Conservation (phyloP, 2,329 filamentous ascomycete genomes). For the Conoideocrella luteorostrata region DNA sequence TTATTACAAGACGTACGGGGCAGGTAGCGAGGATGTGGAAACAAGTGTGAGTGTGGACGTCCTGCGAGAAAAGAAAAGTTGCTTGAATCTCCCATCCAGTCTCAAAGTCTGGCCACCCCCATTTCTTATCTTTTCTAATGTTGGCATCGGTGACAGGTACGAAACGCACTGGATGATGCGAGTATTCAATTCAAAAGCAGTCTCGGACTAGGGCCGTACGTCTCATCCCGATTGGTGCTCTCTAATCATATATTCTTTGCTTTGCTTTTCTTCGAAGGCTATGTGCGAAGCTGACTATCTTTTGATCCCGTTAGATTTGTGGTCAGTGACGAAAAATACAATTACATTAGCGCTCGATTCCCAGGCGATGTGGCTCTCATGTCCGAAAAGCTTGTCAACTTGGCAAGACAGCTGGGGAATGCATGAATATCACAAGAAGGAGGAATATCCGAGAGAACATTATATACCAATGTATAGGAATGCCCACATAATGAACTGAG, state of each 20-base stretch:
- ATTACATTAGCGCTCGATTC: slow-evolving; percentile 42
- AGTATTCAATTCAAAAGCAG: slow-evolving; percentile 37
- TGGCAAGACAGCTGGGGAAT: not conserved
- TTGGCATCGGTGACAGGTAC: slow-evolving; percentile 26
- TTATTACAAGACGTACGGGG: no score
- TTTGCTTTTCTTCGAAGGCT: slow-evolving; percentile 1
- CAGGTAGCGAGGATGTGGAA: slow-evolving; percentile 42
- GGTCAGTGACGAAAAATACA: slow-evolving; percentile 41
- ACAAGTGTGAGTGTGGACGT: slow-evolving; percentile 31
- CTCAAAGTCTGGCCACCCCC: no score
- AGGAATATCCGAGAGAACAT: no score
- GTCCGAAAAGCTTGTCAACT: slow-evolving; percentile 12
- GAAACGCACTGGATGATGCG: slow-evolving; percentile 34
- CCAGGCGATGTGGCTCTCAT: slow-evolving; percentile 33
- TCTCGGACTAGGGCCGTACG: slow-evolving; percentile 35
- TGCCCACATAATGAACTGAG: no score
- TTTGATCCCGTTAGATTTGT: no score
- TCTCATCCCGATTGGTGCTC: no score
- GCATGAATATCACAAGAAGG: no score
- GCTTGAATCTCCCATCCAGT: no score
- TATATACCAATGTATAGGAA: no score
- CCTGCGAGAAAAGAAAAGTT: no score
- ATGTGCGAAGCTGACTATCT: not conserved
- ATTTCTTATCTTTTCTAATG: not conserved
- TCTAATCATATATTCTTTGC: no score